Evolutionary conservation across 78 protist genomes (phyloP).

Genomic region (Dictyostelium firmibasis): DNA sequence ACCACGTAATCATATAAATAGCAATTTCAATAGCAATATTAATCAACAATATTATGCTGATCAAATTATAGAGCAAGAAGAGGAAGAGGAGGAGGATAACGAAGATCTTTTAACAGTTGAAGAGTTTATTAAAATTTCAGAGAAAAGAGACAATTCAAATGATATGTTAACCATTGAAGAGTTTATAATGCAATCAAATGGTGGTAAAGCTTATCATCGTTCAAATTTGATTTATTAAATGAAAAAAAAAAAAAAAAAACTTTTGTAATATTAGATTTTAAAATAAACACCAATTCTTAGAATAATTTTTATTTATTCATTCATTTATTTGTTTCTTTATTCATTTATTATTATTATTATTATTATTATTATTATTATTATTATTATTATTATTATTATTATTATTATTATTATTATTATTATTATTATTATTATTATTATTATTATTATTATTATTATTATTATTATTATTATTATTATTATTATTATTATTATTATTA

Average conservation of each 20-base stretch:
- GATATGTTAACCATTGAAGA: constrained; percentile 57
- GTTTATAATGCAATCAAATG: constrained; percentile 56
- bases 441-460: too few relatives aligned
- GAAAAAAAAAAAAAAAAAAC: background rate
- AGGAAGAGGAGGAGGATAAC: background rate
- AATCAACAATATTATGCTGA: background rate
- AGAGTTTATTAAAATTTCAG: constrained; percentile 57
- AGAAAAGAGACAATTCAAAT: constrained; percentile 59
- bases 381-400: too few relatives aligned
- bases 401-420: too few relatives aligned
- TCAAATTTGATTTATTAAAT: background rate
- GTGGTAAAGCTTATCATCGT: constrained; percentile 17
- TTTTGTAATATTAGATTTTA: background rate
- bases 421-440: too few relatives aligned
- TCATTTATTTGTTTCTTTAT: too few relatives aligned
- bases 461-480: too few relatives aligned
- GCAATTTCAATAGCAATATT: background rate
- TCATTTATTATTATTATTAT: background rate
- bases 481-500: too few relatives aligned
- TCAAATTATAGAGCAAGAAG: background rate
- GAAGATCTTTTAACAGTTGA: constrained; percentile 62
- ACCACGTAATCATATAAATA: background rate
- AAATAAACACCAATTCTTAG: background rate
- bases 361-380: background rate
- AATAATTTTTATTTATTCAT: background rate